A percentile compares a stretch with the other conserved stretches of the same genome.
phyloP scores from a whole-genome alignment of 108 stramenopile species.

The Schizochytrium sp. region DNA sequence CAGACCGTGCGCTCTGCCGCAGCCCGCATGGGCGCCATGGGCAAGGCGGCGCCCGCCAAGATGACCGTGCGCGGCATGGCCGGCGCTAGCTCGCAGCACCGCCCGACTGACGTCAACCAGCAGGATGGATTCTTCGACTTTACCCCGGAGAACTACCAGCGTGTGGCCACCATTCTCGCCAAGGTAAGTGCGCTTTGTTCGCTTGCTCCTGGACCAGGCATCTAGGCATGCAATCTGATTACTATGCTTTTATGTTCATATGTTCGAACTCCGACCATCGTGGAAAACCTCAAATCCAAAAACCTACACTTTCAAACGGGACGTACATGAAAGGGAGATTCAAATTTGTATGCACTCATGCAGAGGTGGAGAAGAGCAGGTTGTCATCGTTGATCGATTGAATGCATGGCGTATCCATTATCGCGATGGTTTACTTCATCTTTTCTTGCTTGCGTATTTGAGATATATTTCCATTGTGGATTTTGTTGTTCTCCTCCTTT shows the following conservation, averaged over 20 bases:
- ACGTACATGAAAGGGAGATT: not conserved
- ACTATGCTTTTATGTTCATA: not conserved
- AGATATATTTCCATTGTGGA: too few relatives aligned
- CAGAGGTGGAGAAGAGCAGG: too few relatives aligned
- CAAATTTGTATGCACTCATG: too few relatives aligned
- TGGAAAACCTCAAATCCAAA: not conserved
- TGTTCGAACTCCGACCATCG: too few relatives aligned
- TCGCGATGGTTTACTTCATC: too few relatives aligned
- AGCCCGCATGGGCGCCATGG: too few relatives aligned
- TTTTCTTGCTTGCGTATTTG: too few relatives aligned
- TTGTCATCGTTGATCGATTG: too few relatives aligned
- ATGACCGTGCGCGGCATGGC: not conserved
- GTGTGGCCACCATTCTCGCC: constrained; percentile 78
- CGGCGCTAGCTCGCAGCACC: constrained; percentile 41
- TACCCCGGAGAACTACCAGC: constrained; percentile 92
- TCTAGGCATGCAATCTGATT: not conserved
- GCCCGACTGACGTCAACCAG: constrained; percentile 77
- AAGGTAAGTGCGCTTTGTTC: constrained; percentile 13
- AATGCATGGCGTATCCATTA: too few relatives aligned
- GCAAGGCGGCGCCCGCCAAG: not conserved
- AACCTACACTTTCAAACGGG: not conserved
- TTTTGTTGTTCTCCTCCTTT: too few relatives aligned
- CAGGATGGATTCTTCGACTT: constrained; percentile 91
- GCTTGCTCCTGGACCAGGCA: not conserved
- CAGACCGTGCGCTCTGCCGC: too few relatives aligned